Evolutionary conservation across 192 early-diverging fungal species (phyloP).

Genomic region (Kappamyces sp.): DNA sequence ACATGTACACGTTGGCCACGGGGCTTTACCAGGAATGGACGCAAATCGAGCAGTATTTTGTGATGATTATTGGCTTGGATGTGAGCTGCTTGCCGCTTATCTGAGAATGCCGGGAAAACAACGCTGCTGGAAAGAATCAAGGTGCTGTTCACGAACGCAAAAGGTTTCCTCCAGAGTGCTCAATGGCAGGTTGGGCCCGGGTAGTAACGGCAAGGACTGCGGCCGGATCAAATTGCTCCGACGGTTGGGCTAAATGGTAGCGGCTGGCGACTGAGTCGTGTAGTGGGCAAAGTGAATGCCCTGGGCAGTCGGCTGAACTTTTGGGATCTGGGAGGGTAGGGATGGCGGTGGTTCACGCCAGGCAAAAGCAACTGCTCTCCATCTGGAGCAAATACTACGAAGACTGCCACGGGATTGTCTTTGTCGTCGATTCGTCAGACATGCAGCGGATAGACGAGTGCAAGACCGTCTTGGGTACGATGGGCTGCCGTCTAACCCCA

Average conservation of each 20-base stretch:
- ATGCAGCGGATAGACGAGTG: slow-evolving; percentile 74
- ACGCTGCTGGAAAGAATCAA: slow-evolving; percentile 93
- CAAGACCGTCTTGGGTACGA: slow-evolving; percentile 64
- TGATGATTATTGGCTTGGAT: slow-evolving; percentile 95
- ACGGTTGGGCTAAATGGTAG: slow-evolving; percentile 91
- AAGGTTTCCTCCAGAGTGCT: not conserved
- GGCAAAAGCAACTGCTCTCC: slow-evolving; percentile 70
- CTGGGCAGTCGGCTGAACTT: slow-evolving; percentile 72
- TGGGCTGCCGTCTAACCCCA: slow-evolving; percentile 16
- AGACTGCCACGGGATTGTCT: slow-evolving; percentile 89
- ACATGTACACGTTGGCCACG: slow-evolving; percentile 87
- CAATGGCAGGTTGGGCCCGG: too few species aligned
- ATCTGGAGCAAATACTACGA: slow-evolving; percentile 93
- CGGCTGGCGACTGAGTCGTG: not conserved
- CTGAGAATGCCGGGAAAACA: slow-evolving; percentile 86
- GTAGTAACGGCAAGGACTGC: slow-evolving; percentile 38
- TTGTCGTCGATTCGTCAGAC: slow-evolving; percentile 87
- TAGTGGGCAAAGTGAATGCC: slow-evolving; percentile 75
- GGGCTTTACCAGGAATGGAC: slow-evolving; percentile 87
- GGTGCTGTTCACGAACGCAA: slow-evolving; percentile 62
- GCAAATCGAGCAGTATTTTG: slow-evolving; percentile 83
- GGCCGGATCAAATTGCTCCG: slow-evolving; percentile 85
- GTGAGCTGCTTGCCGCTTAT: too few species aligned
- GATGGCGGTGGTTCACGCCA: not conserved
- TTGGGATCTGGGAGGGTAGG: slow-evolving; percentile 84